phyloP scores from a whole-genome alignment of 441 rosid species.

The Theobroma grandiflorum region DNA sequence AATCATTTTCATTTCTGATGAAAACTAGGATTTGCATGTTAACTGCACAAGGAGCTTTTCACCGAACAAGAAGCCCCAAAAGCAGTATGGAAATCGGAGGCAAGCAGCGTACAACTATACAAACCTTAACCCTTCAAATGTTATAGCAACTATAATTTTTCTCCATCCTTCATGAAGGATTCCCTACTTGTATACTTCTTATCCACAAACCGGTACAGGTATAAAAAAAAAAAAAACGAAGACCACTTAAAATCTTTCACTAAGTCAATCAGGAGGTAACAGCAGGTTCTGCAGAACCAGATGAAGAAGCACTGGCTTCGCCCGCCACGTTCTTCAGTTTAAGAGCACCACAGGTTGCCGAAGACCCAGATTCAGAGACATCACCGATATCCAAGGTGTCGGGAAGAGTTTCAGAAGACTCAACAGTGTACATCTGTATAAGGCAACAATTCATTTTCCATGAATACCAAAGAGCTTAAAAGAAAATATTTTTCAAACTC shows the following conservation, averaged over 20 bases:
- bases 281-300: conserved; percentile 48
- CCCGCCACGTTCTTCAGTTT: conserved; percentile 59
- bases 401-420: conserved; percentile 68
- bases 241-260: conserved; percentile 11
- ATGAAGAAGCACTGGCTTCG: conserved; percentile 54
- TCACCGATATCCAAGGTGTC: conserved; percentile 86
- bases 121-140: conserved; percentile 26
- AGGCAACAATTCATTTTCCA: conserved; percentile 18
- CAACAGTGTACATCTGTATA: conserved; percentile 58
- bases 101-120: conserved; percentile 45
- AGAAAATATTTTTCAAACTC: neutral
- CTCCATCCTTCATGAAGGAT: conserved; percentile 29
- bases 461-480: neutral
- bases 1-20: conserved; percentile 22
- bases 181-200: conserved; percentile 38
- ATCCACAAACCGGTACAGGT: conserved; percentile 31
- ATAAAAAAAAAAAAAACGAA: neutral
- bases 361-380: conserved; percentile 50
- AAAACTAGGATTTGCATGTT: conserved; percentile 27
- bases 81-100: conserved; percentile 7
- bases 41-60: conserved; percentile 32
- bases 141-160: conserved; percentile 24
- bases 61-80: conserved; percentile 30
- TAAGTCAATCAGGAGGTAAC: conserved; percentile 41
- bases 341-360: conserved; percentile 45